Evolutionary conservation across 805 yeast species (phyloP).

Genomic region (Zygosaccharomyces rouxii): DNA sequence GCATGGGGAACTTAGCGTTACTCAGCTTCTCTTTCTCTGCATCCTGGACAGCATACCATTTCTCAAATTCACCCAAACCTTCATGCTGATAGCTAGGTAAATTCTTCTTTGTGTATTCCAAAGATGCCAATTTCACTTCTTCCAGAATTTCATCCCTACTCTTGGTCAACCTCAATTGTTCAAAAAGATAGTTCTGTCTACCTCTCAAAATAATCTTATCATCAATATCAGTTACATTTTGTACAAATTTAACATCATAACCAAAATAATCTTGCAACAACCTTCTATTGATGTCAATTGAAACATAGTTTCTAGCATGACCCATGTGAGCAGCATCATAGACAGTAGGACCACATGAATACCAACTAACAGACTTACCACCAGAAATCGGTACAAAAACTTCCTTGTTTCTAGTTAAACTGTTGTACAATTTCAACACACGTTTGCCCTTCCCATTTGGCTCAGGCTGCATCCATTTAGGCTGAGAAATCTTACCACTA

Average conservation of each 20-base stretch:
- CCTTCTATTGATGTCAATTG: slow-evolving; percentile 89
- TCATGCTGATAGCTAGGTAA: slow-evolving; percentile 40
- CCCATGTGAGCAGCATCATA: slow-evolving; percentile 97
- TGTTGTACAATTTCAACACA: slow-evolving; percentile 66
- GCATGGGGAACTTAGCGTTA: slow-evolving; percentile 87
- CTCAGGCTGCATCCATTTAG: slow-evolving; percentile 48
- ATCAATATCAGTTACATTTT: slow-evolving; percentile 97
- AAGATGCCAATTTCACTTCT: slow-evolving; percentile 43
- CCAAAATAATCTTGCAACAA: slow-evolving; percentile 88
- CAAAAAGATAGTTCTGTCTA: slow-evolving; percentile 79
- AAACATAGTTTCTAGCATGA: slow-evolving; percentile 94
- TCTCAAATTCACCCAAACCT: slow-evolving; percentile 37
- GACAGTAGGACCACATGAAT: slow-evolving; percentile 97
- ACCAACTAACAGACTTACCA: slow-evolving; percentile 74
- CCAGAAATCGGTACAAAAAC: slow-evolving; percentile 67
- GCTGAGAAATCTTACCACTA: slow-evolving; percentile 40
- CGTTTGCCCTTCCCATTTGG: slow-evolving; percentile 31
- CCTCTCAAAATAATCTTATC: slow-evolving; percentile 95
- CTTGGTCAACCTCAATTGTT: slow-evolving; percentile 44
- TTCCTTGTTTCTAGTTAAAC: slow-evolving; percentile 76
- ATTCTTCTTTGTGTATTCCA: slow-evolving; percentile 49
- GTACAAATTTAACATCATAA: slow-evolving; percentile 81
- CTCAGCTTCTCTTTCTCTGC: slow-evolving; percentile 45
- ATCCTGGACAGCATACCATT: slow-evolving; percentile 53
- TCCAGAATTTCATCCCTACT: slow-evolving; percentile 32